Conservation (phyloP, 306 rosid genomes). For the Mucuna pruriens region DNA sequence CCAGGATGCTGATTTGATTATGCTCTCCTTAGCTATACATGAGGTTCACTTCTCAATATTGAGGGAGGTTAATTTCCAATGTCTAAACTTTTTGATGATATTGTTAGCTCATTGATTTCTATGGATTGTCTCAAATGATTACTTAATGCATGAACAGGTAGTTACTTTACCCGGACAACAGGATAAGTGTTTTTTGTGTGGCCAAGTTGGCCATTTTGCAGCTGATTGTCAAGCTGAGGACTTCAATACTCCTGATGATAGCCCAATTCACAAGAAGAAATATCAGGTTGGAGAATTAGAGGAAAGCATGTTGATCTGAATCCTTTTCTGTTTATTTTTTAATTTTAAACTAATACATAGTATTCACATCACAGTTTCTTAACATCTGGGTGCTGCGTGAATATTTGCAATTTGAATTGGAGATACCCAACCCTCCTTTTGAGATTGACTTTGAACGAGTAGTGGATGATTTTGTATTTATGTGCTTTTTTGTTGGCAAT, state of each 20-base stretch:
- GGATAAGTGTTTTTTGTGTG: slow-evolving; percentile 78
- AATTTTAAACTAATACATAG: slow-evolving; percentile 21
- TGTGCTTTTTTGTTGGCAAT: slow-evolving; percentile 85
- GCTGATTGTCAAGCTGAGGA: slow-evolving; percentile 72
- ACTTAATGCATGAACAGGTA: slow-evolving; percentile 55
- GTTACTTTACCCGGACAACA: slow-evolving; percentile 77
- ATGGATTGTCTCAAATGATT: slow-evolving; percentile 40
- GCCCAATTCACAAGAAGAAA: slow-evolving; percentile 80
- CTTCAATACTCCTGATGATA: slow-evolving; percentile 59
- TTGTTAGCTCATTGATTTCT: slow-evolving; percentile 32
- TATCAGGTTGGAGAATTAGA: slow-evolving; percentile 72
- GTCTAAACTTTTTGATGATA: slow-evolving; percentile 25
- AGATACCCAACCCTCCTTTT: slow-evolving; percentile 78
- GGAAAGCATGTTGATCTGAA: slow-evolving; percentile 26
- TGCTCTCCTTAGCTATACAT: slow-evolving; percentile 87
- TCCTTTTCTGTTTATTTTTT: slow-evolving; percentile 9
- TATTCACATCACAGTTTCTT: slow-evolving; percentile 69
- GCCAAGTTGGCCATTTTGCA: slow-evolving; percentile 87
- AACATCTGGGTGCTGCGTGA: slow-evolving; percentile 83
- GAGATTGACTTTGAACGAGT: slow-evolving; percentile 69
- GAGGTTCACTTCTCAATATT: slow-evolving; percentile 92
- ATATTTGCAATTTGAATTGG: slow-evolving; percentile 77
- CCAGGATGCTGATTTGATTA: slow-evolving; percentile 95
- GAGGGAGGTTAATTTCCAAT: slow-evolving; percentile 78
- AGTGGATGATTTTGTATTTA: slow-evolving; percentile 84